Evolutionary conservation across 1,284 basidiomycete species (phyloP), one percentile per base, ranked within the genome.

Genomic region (Ustilago tritici): DNA sequence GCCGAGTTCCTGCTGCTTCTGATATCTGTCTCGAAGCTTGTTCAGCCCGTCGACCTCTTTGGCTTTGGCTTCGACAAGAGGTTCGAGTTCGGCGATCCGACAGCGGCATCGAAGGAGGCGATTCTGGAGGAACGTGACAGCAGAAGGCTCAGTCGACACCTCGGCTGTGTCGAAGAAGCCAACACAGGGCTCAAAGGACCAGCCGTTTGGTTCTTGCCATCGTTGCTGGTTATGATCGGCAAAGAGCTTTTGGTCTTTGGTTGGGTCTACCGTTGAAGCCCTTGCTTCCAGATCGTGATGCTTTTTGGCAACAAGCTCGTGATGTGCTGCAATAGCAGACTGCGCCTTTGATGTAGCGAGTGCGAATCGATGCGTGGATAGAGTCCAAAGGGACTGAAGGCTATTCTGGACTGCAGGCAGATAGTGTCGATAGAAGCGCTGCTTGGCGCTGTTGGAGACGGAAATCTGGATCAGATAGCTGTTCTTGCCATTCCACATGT

Each of bases 161-260:
- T 79, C 80, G 11, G 75, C n/a, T 10, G 65, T 80, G 64, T 81
- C 80, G 32, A 81, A 81, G 56, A 81, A 81, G 63, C 78, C 80
- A 12, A 70, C 59, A 34, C 80, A 81, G 4, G 80, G 80, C 65
- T 81, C 80, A 19, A 81, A 81, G 2, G 56, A 50, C 68, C 71
- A 78, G 28, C 73, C 78, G 12, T 36, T 38, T 10, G 80, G 80
- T 58, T 78, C 75, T 23, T 76, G 72, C 69, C 72, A 82, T 12
- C 76, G 64, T 23, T 76, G 68, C 47, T 63, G 62, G 43, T 82
- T 82, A 61, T 76, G 67, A n/a, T 78, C 60, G 32, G 73, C 67
- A 49, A 73, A 82, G 7, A 78, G 57, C 12, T 36, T 47, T 38
- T 78, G 71, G 41, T 82, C 80, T 35, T 65, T 52, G 0, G 36